Base-by-base conservation (phyloP, 2,329 filamentous ascomycete species). In the Rugonectria rugulosa region DNA sequence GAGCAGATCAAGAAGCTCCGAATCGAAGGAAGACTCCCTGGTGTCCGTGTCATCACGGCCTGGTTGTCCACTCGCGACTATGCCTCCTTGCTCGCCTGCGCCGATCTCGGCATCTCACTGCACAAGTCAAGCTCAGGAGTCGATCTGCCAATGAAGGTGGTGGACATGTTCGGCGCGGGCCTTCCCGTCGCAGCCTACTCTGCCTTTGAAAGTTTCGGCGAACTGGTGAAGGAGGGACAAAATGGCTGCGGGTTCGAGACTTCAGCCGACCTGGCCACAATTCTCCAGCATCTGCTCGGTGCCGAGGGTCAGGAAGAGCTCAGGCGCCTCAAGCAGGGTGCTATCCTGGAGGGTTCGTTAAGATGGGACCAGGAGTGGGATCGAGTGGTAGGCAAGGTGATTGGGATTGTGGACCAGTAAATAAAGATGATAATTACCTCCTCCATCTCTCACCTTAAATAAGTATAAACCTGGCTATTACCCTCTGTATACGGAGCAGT, bases 141-240 rank as follows among this genome's bases (percentile, higher is more conserved):
- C 0, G 95, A 99, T 73, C 79, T 99, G 17, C 95, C 95, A 0
- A 99, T 99, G 95, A 99, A 99, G 76, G 92, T 99, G 1, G 93
- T 99, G 12, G 95, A 99, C 72, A 97, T 99, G 93, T 98, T 99
- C 72, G 95, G 95, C 3, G 90, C 93, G 0, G 95, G 94, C 0
- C 78, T 99, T 23, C 95, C 95, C 0, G 95, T 99, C 0, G 88
- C 89, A 0, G 94, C 92, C 4, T 98, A 95, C 81, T 85, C 85
- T 21, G 83, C 84, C 2, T 99, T 96, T 69, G 88, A 93, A 70
- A 94, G 93, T 59, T 97, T 96, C 81, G 80, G 85, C 3, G 95
- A 99, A 76, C 78, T 99, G n/a, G 90, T 99, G 21, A 88, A 84
- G 47, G 93, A 98, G 67, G 89, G 90, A 0, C 80, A 87, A 32